Evolutionary conservation across 352 stramenopile genomes (phyloP).

Genomic region (Globisporangium heterothallicum): DNA sequence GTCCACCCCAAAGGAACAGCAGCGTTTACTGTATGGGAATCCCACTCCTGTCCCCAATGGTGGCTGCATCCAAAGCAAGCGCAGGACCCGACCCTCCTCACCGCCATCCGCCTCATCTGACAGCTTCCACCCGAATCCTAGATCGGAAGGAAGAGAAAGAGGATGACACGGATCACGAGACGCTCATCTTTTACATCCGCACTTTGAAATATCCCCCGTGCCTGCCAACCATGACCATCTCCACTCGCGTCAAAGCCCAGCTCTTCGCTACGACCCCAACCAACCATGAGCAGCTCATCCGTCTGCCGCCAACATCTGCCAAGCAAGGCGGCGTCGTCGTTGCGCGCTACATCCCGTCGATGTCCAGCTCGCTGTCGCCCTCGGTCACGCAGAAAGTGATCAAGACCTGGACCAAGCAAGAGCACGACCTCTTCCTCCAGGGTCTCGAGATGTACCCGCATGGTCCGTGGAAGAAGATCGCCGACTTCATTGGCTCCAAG

Average conservation of each 20-base stretch:
- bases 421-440: conserved; percentile 46
- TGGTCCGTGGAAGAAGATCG: conserved; percentile 47
- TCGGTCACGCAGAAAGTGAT: conserved; percentile 17
- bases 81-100: too few relatives aligned
- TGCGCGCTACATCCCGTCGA: conserved; percentile 16
- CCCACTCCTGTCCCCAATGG: too few relatives aligned
- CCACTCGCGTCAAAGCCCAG: conserved; percentile 18
- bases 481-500: conserved; percentile 41
- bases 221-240: conserved; percentile 17
- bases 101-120: too few relatives aligned
- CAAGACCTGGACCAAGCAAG: conserved; percentile 32
- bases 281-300: conserved; percentile 23
- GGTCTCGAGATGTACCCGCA: conserved; percentile 41
- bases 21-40: too few relatives aligned
- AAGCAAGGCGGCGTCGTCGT: conserved; percentile 29
- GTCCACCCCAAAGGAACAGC: too few relatives aligned
- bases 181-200: neutral
- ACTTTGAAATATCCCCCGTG: conserved; percentile 6
- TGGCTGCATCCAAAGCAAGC: too few relatives aligned
- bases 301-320: conserved; percentile 14
- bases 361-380: conserved; percentile 14
- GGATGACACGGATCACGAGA: neutral
- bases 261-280: conserved; percentile 14
- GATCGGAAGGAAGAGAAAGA: too few relatives aligned
- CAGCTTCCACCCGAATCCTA: too few relatives aligned